Base-by-base conservation (phyloP, 148 eudicot species). In the Amaranthus hypochondriacus region DNA sequence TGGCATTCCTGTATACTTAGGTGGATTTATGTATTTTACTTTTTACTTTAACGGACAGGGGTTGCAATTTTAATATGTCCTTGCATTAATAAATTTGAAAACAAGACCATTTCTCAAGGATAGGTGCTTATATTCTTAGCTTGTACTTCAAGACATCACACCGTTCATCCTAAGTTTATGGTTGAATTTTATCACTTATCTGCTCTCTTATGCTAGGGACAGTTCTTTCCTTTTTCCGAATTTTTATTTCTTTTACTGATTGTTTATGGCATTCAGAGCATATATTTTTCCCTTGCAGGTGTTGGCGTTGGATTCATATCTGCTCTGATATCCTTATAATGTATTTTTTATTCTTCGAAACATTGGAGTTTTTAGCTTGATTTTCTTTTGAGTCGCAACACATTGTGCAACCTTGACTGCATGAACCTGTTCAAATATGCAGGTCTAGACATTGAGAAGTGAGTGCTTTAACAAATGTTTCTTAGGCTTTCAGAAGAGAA, bases 351-450 rank as follows among this genome's bases (percentile, higher is more conserved):
- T 9, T 39, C 18, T 64, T 57, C 12, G 18, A 15, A 47, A 70
- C 13, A 50, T 51, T 70, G 48, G 44, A 5, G 42, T 75, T 66
- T 72, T 70, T 48, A 70, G 5, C 18, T 71, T 70, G 7, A 39
- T 60, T 50, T 78, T 10, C 63, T 61, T 64, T 71, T 52, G 67
- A 61, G 76, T 73, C 11, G 71, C 56, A 76, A 71, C 72, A 65
- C 74, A 3, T 72, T 84, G 86, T 75, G 51, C 75, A 80, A 53
- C 94, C 99, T 96, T 96, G 83, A 96, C 95, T 75, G 57, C 87
- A 60, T 43, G 80, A 80, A 96, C 99, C 99, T 96, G 73, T 96
- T 96, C 78, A 96, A 96, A 85, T 96, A 96, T 96, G 99, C 99
- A 43, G 99, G 97, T 68, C 83, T 96, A 73, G 97, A 96, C 78